These are phyloP conservation scores for Ceriops tagal DNA, from an alignment of 345 rosid species.

Conservation along the genomic window DNA sequence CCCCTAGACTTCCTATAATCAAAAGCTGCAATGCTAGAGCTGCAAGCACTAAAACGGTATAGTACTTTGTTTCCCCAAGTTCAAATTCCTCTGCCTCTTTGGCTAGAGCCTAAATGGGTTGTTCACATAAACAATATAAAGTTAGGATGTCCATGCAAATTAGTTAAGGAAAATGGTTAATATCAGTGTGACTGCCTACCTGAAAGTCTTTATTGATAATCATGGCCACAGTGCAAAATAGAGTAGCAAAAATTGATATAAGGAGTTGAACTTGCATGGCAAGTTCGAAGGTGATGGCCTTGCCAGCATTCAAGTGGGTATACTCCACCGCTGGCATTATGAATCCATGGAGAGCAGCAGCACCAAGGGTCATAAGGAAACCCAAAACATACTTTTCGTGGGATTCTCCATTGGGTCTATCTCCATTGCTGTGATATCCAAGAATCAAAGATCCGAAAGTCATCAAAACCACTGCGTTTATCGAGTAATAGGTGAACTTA, in stretches of 20 bases:
- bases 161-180: background rate
- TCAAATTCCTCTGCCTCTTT: no score
- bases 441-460: background rate
- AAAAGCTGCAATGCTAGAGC: no score
- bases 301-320: background rate
- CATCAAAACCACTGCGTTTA: slow-evolving; percentile 1
- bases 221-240: background rate
- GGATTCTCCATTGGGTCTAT: background rate
- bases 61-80: no score
- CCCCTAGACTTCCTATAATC: no score
- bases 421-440: background rate
- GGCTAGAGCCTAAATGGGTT: no score
- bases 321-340: background rate
- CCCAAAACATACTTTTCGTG: background rate
- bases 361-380: background rate
- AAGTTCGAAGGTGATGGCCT: background rate
- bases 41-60: no score
- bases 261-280: background rate
- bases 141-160: no score
- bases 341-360: background rate
- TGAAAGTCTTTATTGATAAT: background rate
- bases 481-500: background rate
- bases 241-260: background rate
- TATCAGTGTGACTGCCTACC: background rate
- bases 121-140: no score